These are phyloP conservation scores for Geosmithia morbida DNA, from an alignment of 2,329 filamentous ascomycete genomes.

Conservation along the genomic window DNA sequence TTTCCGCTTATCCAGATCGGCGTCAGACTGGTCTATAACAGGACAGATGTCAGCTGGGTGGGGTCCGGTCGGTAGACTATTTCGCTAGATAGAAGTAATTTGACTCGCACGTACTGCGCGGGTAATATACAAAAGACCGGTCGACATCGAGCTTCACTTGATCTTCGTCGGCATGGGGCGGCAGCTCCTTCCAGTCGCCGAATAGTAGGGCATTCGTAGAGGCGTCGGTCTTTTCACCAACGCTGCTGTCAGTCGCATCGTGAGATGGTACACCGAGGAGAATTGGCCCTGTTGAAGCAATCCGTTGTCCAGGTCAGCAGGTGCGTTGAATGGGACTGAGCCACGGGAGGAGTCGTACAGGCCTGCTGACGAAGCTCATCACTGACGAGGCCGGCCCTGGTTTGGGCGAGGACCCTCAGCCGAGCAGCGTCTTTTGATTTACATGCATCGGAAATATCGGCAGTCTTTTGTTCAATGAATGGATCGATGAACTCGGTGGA, in stretches of 20 bases:
- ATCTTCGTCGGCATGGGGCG: constrained; percentile 71
- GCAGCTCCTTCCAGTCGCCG: constrained; percentile 44
- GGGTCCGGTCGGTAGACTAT: neutral
- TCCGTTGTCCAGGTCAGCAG: neutral
- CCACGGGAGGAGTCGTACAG: constrained; percentile 46
- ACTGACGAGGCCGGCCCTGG: constrained; percentile 50
- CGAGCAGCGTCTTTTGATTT: constrained; percentile 36
- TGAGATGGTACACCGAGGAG: constrained; percentile 3
- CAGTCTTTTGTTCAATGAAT: constrained; percentile 16
- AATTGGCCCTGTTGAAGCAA: constrained; percentile 4
- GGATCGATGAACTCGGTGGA: neutral
- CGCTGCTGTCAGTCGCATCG: constrained; percentile 4
- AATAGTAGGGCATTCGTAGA: neutral
- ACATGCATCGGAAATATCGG: constrained; percentile 40
- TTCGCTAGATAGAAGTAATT: constrained; percentile 1
- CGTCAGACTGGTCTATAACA: constrained; percentile 48
- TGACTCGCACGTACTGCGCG: constrained; percentile 44
- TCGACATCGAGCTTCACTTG: constrained; percentile 90
- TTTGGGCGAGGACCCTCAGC: constrained; percentile 44
- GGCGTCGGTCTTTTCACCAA: constrained; percentile 3
- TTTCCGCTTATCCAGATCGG: constrained; percentile 58
- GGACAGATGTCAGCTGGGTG: neutral
- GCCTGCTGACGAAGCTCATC: constrained; percentile 57
- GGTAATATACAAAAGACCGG: constrained; percentile 95
- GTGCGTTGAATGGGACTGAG: neutral